Evolutionary conservation across 495 filamentous ascomycete genomes (phyloP).

Genomic region (Trichodelitschia bisporula): DNA sequence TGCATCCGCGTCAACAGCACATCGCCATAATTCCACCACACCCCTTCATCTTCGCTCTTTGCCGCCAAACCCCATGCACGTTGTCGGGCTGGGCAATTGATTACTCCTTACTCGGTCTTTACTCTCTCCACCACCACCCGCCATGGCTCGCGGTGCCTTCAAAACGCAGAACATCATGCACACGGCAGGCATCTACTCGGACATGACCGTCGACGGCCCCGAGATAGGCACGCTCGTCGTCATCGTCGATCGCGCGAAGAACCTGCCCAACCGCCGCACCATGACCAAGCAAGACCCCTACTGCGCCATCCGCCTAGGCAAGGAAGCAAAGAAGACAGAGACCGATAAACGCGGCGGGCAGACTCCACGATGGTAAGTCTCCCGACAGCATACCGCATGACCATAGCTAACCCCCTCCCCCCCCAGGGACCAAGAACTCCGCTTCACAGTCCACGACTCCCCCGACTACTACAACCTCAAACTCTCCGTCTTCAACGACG

Average conservation of each 20-base stretch:
- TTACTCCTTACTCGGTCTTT: no score
- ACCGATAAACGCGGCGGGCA: conserved; percentile 89
- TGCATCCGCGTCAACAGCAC: no score
- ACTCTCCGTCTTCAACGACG: conserved; percentile 89
- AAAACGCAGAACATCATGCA: conserved; percentile 28
- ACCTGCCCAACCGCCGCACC: conserved; percentile 82
- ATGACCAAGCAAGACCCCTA: conserved; percentile 99
- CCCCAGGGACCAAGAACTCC: conserved; percentile 92
- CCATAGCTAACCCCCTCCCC: no score
- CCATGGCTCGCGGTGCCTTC: no score
- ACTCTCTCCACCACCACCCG: no score
- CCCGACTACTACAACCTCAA: conserved; percentile 88
- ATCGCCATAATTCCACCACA: no score
- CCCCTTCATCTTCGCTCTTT: no score
- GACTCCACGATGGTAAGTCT: conserved; percentile 71
- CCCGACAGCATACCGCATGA: no score
- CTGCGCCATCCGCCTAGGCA: conserved; percentile 77
- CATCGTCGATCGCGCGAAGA: conserved; percentile 64
- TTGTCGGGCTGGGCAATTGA: no score
- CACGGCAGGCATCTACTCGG: conserved; percentile 84
- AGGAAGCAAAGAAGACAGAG: conserved; percentile 93
- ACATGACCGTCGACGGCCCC: conserved; percentile 86
- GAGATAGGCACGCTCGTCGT: conserved; percentile 82
- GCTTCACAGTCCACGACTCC: conserved; percentile 88
- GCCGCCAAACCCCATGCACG: no score